Evolutionary conservation across 495 filamentous ascomycete genomes (phyloP), one percentile per base, ranked within the genome.

Genomic region (Aspergillus egyptiacus): DNA sequence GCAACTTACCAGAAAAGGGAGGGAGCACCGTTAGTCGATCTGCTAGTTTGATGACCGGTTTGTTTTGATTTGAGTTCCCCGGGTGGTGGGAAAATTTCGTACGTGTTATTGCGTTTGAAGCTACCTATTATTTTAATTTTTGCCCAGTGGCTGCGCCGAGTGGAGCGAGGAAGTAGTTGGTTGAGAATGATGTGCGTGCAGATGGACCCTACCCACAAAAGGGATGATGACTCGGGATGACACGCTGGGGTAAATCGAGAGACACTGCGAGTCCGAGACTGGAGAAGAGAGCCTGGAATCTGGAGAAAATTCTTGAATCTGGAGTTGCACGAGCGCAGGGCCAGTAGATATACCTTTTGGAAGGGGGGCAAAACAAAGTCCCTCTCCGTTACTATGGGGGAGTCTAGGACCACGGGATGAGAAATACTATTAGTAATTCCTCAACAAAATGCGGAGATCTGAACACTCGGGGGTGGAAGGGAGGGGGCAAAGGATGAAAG

Each of bases 1-100:
- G 50, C 53, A 56, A 56, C 53, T 55, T 55, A 59, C 56, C 46
- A 18, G 42, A 55, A 47, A 37, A 41, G 57, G 54, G 51, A 54
- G 53, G 45, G 46, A 54, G 39, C 50, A 43, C 57, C 51, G 57
- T 56, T 56, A 54, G 53, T 56, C 47, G 51, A 50, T 37, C 38
- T 28, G 18, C 34, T 47, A 42, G 36, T n/a, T 39, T 19, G 33
- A 41, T 36, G 46, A 46, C 24, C 46, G 24, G 43, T 44, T 51
- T 33, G 31, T 33, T 37, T 48, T 50, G 31, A 50, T 32, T 50
- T 40, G 19, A 48, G 31, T 42, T 38, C 42, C 36, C 33, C 28
- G 27, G n/a, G n/a, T n/a, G n/a, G 23, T 41, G 23, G 10, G 18
- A 41, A 30, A 28, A 25, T n/a, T 8, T 25, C 13, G 23, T 10